Evolutionary conservation across 768 basidiomycete species (phyloP), one percentile per base, ranked within the genome.

Genomic region (Amanita pseudoporphyria): DNA sequence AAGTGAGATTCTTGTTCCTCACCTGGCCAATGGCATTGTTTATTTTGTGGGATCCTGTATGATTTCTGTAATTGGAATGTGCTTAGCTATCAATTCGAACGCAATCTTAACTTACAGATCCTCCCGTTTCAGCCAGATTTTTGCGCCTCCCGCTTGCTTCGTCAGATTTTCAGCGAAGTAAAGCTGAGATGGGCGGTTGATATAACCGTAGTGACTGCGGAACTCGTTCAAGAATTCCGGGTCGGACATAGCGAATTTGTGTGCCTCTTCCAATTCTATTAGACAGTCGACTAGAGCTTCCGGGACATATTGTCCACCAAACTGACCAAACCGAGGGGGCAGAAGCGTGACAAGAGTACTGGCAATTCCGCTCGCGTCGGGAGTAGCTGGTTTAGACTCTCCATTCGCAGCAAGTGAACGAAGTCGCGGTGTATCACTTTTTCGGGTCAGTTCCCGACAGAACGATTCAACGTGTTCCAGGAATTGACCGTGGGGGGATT

Each of bases 21-120:
- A 82, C 86, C 75, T 95, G 94, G 31, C 96, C 96, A 52, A 99
- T 85, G 19, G 95, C 95, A 64, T 99, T 99, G 69, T 98, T 98
- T 62, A 99, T 98, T 67, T 98, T 99, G 68, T 99, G 96, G 9
- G 94, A 97, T 13, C 96, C 96, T 0, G 96, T 98, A 63, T 98
- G 95, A 64, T 99, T 99, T 52, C 87, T 90, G 51, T 14, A 35
- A 35, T n/a, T 9, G 6, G 32, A 37, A 49, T 47, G 26, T 41
- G 44, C 51, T 53, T 57, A 42, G 48, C 32, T 30, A 45, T 40
- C 21, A 22, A 6, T 31, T 32, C 38, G 42, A 12, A 33, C 18
- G 35, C 21, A 18, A 33, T 2, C 19, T 21, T 39, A 16, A 63
- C 84, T 54, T 54, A 86, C 85, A 95, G 61, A 58, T 95, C 92